Conservation (phyloP, 768 basidiomycete species). For the Grammothele lineata region DNA sequence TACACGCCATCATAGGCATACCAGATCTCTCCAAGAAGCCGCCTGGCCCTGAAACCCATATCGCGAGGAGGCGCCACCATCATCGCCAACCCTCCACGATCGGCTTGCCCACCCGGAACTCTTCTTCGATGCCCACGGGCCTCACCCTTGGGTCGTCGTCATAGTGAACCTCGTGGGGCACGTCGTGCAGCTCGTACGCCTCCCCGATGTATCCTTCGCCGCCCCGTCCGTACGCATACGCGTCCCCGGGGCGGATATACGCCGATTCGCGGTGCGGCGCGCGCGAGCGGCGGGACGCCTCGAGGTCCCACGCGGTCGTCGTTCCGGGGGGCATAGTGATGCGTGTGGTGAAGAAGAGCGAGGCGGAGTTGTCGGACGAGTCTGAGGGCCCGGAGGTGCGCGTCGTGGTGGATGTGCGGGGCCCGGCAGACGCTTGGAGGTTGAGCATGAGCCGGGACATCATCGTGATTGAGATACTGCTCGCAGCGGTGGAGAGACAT, state of each 20-base stretch:
- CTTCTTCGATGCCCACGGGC: not conserved
- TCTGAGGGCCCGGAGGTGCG: conserved; percentile 2
- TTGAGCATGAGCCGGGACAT: conserved; percentile 56
- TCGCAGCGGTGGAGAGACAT: conserved; percentile 46
- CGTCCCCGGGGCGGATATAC: conserved; percentile 5
- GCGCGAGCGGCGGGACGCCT: not conserved
- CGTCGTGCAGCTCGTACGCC: conserved; percentile 5
- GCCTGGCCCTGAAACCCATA: too few species aligned
- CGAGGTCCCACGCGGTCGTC: not conserved
- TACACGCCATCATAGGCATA: too few species aligned
- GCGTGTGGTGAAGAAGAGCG: conserved; percentile 19
- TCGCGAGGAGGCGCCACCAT: too few species aligned
- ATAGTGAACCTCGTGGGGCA: not conserved
- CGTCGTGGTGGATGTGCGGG: not conserved
- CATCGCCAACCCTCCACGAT: not conserved
- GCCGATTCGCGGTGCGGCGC: conserved; percentile 1
- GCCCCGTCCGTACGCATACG: not conserved
- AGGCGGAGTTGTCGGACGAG: conserved; percentile 13
- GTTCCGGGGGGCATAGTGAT: conserved; percentile 11
- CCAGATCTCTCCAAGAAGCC: too few species aligned
- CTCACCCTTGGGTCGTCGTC: too few species aligned
- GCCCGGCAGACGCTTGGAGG: conserved; percentile 37
- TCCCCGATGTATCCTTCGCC: conserved; percentile 11
- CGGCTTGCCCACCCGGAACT: not conserved
- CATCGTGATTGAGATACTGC: conserved; percentile 49